Evolutionary conservation across 306 rosid genomes (phyloP).

Genomic region (Cucumis hystrix): DNA sequence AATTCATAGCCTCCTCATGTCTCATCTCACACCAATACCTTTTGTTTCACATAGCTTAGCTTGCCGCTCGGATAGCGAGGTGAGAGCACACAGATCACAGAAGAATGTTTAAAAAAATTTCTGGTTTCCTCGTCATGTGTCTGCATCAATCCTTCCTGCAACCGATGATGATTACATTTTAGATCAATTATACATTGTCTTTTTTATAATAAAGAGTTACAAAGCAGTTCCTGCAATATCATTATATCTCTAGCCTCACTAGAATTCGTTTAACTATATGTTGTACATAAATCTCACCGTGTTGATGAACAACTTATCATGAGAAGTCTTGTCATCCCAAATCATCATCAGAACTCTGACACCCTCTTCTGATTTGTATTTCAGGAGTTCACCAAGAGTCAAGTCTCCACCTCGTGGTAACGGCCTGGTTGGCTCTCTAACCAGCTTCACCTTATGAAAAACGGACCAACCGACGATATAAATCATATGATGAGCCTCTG

Average conservation of each 20-base stretch:
- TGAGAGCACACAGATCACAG: slow-evolving; percentile 71
- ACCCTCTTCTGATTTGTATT: slow-evolving; percentile 86
- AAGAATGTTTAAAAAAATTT: slow-evolving; percentile 83
- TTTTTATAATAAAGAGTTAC: background rate
- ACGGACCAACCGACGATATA: slow-evolving; percentile 83
- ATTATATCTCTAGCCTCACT: background rate
- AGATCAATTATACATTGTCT: slow-evolving; percentile 2
- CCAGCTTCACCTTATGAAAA: slow-evolving; percentile 54
- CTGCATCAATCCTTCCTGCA: slow-evolving; percentile 74
- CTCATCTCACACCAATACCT: slow-evolving; percentile 16
- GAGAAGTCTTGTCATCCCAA: slow-evolving; percentile 96
- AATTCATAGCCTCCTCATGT: background rate
- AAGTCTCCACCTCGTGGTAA: slow-evolving; percentile 56
- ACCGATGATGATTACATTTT: slow-evolving; percentile 7
- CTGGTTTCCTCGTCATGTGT: slow-evolving; percentile 88
- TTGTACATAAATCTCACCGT: slow-evolving; percentile 30
- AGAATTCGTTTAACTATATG: background rate
- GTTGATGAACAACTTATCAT: slow-evolving; percentile 38
- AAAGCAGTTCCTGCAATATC: background rate
- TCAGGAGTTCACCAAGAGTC: slow-evolving; percentile 88
- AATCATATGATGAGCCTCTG: slow-evolving; percentile 88
- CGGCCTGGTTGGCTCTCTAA: slow-evolving; percentile 52
- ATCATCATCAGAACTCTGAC: slow-evolving; percentile 64
- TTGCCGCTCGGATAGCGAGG: slow-evolving; percentile 80
- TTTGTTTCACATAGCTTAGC: slow-evolving; percentile 57